Conservation (phyloP, 2,329 filamentous ascomycete genomes). For the Penicillium brevicompactum region DNA sequence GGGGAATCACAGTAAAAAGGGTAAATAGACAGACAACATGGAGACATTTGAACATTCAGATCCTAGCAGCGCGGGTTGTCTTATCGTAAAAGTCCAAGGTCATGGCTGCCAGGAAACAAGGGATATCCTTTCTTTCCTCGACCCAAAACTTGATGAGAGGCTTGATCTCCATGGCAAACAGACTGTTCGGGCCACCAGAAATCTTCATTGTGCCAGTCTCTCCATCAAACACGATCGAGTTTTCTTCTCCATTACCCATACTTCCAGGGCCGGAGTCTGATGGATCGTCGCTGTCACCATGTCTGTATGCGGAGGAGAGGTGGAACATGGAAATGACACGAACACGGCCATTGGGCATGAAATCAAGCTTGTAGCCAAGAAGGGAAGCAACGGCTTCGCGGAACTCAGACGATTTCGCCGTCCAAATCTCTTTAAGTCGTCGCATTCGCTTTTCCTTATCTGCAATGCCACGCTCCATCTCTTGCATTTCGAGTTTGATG, state of each 20-base stretch:
- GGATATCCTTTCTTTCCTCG: conserved; percentile 87
- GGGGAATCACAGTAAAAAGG: conserved; percentile 30
- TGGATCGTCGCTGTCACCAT: conserved; percentile 54
- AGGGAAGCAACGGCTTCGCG: conserved; percentile 91
- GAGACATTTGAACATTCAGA: conserved; percentile 21
- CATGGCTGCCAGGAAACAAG: conserved; percentile 86
- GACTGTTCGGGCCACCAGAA: conserved; percentile 80
- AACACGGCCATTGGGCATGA: conserved; percentile 96
- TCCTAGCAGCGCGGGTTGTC: conserved; percentile 44
- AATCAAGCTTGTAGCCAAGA: conserved; percentile 91
- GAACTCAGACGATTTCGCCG: conserved; percentile 88
- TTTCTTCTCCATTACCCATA: conserved; percentile 53
- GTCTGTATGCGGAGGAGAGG: conserved; percentile 57
- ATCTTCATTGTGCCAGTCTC: conserved; percentile 98
- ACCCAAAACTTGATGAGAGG: conserved; percentile 96
- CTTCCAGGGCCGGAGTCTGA: conserved; percentile 57
- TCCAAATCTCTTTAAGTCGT: conserved; percentile 91
- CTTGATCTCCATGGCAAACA: conserved; percentile 81
- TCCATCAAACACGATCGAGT: conserved; percentile 79
- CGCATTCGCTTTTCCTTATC: conserved; percentile 76
- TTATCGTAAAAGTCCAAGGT: conserved; percentile 90
- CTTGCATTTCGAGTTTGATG: conserved; percentile 72
- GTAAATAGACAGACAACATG: conserved; percentile 8
- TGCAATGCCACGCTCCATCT: conserved; percentile 69
- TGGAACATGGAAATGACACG: conserved; percentile 85